Evolutionary conservation across 2,329 filamentous ascomycete species (phyloP), one percentile per base, ranked within the genome.

Genomic region (Huntiella savannae): DNA sequence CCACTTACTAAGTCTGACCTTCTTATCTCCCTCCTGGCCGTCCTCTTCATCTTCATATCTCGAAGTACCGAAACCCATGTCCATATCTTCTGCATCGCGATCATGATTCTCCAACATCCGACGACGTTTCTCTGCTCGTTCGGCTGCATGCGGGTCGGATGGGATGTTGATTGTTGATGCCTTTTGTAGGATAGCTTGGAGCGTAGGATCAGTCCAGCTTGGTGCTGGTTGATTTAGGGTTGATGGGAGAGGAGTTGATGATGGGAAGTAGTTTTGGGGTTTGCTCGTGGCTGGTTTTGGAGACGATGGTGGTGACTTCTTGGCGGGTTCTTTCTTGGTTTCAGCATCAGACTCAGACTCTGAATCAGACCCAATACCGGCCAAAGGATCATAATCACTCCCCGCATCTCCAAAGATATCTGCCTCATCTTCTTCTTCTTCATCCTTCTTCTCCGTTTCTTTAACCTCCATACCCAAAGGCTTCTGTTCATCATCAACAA

Each of bases 51-150:
- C 91, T 46, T 83, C 86, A 55, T 84, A 79, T 22, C 88, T 73
- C 56, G 81, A 91, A 15, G 78, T 83, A 33, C 91, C 91, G 57
- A 98, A 96, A 50, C 87, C 88, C 68, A 96, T 75, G 57, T 98
- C 91, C 63, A 98, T 72, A 62, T 98, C 88, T 48, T 88, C 78
- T 41, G 86, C 76, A 58, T 96, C 88, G 41, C 87, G 74, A 53
- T 82, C 80, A 47, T 77, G 75, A 50, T 71, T 71, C 54, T 78
- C 68, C 4, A 95, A 67, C 66, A 95, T 81, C 53, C 74, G 79
- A 59, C 76, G 79, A 44, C 79, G 74, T 5, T 80, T 77, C 43
- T 77, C 77, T 51, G 79, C 73, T 51, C 77, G 73, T 1, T 74
- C 74, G 54, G 62, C 65, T 4, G 66, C 65, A 44, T 64, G 65